Base-by-base conservation (phyloP, 495 filamentous ascomycete genomes). In the Aspergillus mulundensis region DNA sequence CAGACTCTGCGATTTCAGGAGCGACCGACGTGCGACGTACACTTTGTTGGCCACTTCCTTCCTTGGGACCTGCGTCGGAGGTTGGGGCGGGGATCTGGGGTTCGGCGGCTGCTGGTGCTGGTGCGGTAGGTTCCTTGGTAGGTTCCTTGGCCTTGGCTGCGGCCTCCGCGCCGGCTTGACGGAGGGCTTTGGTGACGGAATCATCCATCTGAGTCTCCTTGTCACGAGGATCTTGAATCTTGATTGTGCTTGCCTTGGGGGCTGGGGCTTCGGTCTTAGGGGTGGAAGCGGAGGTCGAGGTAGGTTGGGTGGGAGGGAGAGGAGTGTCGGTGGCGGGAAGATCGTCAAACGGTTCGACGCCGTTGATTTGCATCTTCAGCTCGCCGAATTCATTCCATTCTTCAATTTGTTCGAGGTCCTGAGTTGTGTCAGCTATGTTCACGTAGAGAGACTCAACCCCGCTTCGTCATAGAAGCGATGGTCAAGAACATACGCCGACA, bases 321-420 rank as follows among this genome's bases (percentile, higher is more conserved):
- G 74, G 74, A 69, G 76, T 75, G 70, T 73, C 82, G 61, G 77
- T 83, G 39, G 75, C 58, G 44, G 65, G 63, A 54, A 77, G 66
- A 32, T 65, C 49, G 41, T 66, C 69, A 8, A 75, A 54, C 40
- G 72, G 71, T 53, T 72, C 61, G 25, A 71, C 69, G 43, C 61
- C 72, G 20, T 75, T 86, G 52, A 97, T 78, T 56, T 89, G 83
- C 68, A 94, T 82, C 68, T 94, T 92, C 53, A 98, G 80, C 75
- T 97, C 94, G 65, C 89, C 93, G 66, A 93, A 96, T 64, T 98
- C 94, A 72, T 98, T 98, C 95, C 95, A 97, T 67, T 97, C 94
- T 75, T 98, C 94, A 53, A 96, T 82, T 66, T 97, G 82, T 54
- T 95, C 90, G 21, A 96, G 77, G 66, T 97, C 94, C 91, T 96